Base-by-base conservation (phyloP, 139 green algal genomes). In the Chlamydomonas sp. region DNA sequence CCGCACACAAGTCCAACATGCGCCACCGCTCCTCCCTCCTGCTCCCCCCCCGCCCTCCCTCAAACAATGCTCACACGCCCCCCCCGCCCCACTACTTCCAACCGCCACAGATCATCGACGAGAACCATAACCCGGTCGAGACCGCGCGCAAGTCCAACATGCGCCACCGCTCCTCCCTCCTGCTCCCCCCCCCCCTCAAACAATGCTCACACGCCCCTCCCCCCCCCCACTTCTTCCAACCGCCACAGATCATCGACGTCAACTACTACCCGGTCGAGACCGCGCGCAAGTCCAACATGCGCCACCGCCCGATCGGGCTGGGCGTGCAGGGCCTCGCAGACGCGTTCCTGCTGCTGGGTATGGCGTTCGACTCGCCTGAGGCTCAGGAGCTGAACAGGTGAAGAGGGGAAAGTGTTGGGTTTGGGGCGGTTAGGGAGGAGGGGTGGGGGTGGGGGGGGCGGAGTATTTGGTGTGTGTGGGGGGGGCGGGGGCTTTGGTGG, bases 21-120 rank as follows among this genome's bases (percentile, higher is more conserved):
- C 84, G 90, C 35, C 94, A 99, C 87, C 77, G 95, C 28, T 95
- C 95, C 74, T n/a, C n/a, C n/a, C n/a, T n/a, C n/a, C n/a, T n/a
- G n/a, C n/a, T n/a, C n/a, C n/a, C n/a, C n/a, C n/a, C n/a, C n/a
- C n/a, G n/a, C n/a, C n/a, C n/a, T n/a, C n/a, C n/a, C n/a, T n/a
- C n/a, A n/a, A n/a, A n/a, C n/a, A n/a, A n/a, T n/a, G n/a, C n/a
- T n/a, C n/a, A n/a, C n/a, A n/a, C n/a, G n/a, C n/a, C n/a, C n/a
- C n/a, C n/a, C n/a, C n/a, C n/a, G n/a, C n/a, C n/a, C n/a, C n/a
- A n/a, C n/a, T n/a, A n/a, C n/a, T n/a, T n/a, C n/a, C n/a, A n/a
- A n/a, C n/a, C n/a, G n/a, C n/a, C n/a, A n/a, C n/a, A 90, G 65
- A 97, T 99, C 81, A 99, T 99, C 69, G 94, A 99, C 76, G 80